Evolutionary conservation across 257 asterid genomes (phyloP), one percentile per base, ranked within the genome.

Genomic region (Nemophila menziesii): DNA sequence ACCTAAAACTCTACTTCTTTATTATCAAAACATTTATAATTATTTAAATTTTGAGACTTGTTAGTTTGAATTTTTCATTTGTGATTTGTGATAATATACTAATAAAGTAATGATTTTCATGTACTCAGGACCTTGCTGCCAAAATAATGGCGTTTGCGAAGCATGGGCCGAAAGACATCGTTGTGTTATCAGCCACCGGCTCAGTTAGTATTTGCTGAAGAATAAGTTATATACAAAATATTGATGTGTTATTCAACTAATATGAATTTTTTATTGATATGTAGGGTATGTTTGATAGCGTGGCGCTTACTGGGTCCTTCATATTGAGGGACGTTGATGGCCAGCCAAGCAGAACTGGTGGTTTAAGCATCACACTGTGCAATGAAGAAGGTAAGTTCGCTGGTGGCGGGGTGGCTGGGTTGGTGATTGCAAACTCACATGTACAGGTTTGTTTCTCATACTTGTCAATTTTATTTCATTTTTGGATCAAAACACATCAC

Each of bases 141-240:
- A 78, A 75, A 63, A 68, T 82, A 42, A 49, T 73, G 74, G 68
- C 79, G 39, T 75, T 82, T 56, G 67, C 79, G 50, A 77, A 68
- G 49, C 62, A 70, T 27, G 69, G 73, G n/a, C 68, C 81, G 13
- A 64, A 72, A 55, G 56, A 77, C 11, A 74, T 78, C 58, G 60
- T 75, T 37, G 66, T 82, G 58, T 45, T 82, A 6, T 70, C 86
- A 43, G 80, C 77, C 6, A 64, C 13, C 54, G 93, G 93, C 37
- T 67, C 60, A 24, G 38, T 78, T 49, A 51, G 4, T 43, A 29
- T 15, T 21, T 29, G 36, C 1, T 10, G 12, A 29, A 29, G 36
- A 29, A 29, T 29, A 29, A 29, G 8, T 29, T 29, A 22, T 43
- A 4, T 29, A 22, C 24, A 21, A 18, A 29, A 19, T 20, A 33